Evolutionary conservation across 176 grass and related monocot species (phyloP), one percentile per base, ranked within the genome.

Genomic region (Stipa capillata): DNA sequence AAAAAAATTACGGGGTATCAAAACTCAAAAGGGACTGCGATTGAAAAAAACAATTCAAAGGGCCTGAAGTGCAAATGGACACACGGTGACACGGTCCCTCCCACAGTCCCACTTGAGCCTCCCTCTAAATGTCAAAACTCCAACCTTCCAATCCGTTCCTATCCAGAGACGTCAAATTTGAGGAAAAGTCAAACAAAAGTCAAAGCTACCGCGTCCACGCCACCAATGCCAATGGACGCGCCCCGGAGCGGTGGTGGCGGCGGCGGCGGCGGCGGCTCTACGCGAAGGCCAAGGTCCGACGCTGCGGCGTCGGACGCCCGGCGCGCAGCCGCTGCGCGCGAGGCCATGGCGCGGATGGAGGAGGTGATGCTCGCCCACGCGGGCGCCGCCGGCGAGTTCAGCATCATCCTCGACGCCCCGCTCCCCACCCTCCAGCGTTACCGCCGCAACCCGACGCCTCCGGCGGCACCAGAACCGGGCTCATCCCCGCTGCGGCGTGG

Each of bases 291-390:
- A 20, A 32, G 43, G 11, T 7, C 62, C 9, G 10, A 63, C 20
- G 33, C 32, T 15, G 53, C 64, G 15, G 4, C 48, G 2, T 70
- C 49, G 7, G 59, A 81, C 39, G 21, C 71, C 28, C 66, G 74
- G 17, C 80, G 86, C 7, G 74, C 67, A 1, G 80, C 80, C 5
- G 86, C 86, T 32, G 75, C 81, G 13, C 76, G 83, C 42, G 83
- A 80, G 50, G 81, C 69, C 13, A 84, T 84, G 81, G 82, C 76
- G 69, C 76, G 76, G 14, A 84, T 89, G 87, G 87, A 89, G 61
- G 87, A 89, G 76, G 23, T 84, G 69, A 89, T 89, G 81, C 51
- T 84, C 7, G 81, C 87, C 33, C 87, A 89, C 76, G 76, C 81
- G 0, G 91, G 83, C 29, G 81, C 88, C 7, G 82, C 65, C 0